Percentiles rank a stretch among this genome's conserved stretches.
Evolutionary conservation across 345 rosid genomes (phyloP).

Genomic region (Citrus medica): DNA sequence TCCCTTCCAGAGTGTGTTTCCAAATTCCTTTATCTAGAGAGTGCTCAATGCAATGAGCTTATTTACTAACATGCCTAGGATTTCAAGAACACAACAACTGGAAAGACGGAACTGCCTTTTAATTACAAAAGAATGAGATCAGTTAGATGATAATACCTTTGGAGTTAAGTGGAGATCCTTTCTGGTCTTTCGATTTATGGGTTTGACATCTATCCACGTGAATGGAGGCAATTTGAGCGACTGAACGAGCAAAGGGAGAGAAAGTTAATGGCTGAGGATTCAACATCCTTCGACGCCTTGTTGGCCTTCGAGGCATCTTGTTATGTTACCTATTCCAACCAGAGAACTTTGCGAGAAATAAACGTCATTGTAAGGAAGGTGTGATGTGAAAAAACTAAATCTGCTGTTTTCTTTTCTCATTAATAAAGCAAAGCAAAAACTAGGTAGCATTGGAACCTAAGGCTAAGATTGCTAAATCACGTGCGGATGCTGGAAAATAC

Average conservation of each 20-base stretch:
- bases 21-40: conserved; percentile 26
- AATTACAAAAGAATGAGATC: neutral
- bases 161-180: conserved; percentile 19
- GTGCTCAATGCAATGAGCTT: neutral
- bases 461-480: neutral
- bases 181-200: conserved; percentile 15
- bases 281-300: conserved; percentile 27
- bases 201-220: conserved; percentile 28
- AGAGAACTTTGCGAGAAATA: neutral
- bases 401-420: neutral
- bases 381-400: neutral
- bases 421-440: neutral
- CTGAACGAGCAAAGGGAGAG: conserved; percentile 68
- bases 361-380: neutral
- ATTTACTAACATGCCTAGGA: neutral
- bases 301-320: conserved; percentile 48
- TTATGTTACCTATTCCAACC: conserved; percentile 14
- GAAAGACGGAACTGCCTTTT: neutral
- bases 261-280: conserved; percentile 52
- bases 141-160: conserved; percentile 23
- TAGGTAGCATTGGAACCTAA: neutral
- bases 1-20: conserved; percentile 15
- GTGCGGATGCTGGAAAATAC: neutral
- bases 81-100: neutral
- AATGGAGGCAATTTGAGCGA: conserved; percentile 40